Evolutionary conservation across 2,329 filamentous ascomycete species (phyloP), one percentile per base, ranked within the genome.

Genomic region (Colletotrichum karsti): DNA sequence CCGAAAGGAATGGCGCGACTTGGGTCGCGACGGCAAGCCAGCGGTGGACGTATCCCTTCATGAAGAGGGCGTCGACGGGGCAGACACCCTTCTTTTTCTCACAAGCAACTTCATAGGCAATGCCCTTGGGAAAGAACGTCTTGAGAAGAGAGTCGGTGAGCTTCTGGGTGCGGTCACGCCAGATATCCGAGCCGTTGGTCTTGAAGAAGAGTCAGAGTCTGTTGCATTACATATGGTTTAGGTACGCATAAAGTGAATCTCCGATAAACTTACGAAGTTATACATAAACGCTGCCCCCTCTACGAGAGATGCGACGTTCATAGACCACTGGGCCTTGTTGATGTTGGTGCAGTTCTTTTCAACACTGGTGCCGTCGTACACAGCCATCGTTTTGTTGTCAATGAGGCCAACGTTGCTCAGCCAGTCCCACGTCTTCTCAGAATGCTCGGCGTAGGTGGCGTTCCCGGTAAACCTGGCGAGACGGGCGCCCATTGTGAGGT

Each of bases 101-200:
- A 77, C 91, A 93, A 4, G 87, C 83, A 15, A 85, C 77, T 76
- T 94, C 92, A 54, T 81, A 87, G 73, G 91, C 88, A 69, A 90
- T 81, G 44, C 84, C 83, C 30, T 86, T 77, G 46, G 81, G 81
- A 78, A 86, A 86, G 76, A 87, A 87, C 67, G 80, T 74, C 9
- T 78, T 71, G 13, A 83, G 53, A 13, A 5, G 88, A 26, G 76
- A 71, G 9, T 78, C 71, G 13, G 79, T 62, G 2, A 82, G 73
- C 50, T 77, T 78, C 26, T 84, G 74, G 4, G 88, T 74, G n/a
- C 85, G 83, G 0, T 74, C 73, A 53, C 82, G 41, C 67, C 69
- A 68, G 26, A 60, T 6, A 4, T 58, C 59, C 15, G 67, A 64
- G n/a, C 55, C 63, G 18, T 67, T 56, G 18, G 67, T 69, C 68